phyloP scores from a whole-genome alignment of 1,284 basidiomycete genomes.

The Cryptococcus sp. region DNA sequence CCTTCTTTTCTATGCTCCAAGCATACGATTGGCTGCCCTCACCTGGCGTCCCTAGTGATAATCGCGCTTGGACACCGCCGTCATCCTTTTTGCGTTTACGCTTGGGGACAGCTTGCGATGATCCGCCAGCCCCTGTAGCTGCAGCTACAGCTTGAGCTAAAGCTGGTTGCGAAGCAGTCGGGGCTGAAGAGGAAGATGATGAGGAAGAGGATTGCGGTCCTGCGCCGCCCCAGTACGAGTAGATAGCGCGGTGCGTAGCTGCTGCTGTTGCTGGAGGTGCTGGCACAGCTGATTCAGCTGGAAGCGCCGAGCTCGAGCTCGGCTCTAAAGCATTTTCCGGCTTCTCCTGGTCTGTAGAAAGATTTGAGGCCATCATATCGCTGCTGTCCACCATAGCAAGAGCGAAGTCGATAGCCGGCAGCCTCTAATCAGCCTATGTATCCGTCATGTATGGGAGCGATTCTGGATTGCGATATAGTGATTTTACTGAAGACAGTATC shows the following conservation, averaged over 20 bases:
- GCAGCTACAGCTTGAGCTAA: background rate
- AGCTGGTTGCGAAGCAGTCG: background rate
- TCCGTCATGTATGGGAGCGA: background rate
- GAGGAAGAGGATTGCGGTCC: constrained; percentile 3
- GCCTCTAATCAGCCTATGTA: background rate
- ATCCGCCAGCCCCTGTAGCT: background rate
- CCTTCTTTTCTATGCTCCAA: constrained; percentile 10
- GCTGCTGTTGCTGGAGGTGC: background rate
- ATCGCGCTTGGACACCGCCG: constrained; percentile 9
- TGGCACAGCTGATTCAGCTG: no score
- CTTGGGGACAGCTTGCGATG: constrained; percentile 4
- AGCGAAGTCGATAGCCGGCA: background rate
- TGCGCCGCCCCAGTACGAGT: constrained; percentile 11
- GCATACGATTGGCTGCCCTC: constrained; percentile 5
- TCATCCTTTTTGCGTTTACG: constrained; percentile 14
- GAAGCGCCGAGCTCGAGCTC: no score
- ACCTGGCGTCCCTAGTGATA: background rate
- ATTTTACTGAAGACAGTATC: background rate
- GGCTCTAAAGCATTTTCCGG: no score
- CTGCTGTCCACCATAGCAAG: background rate
- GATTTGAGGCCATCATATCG: no score
- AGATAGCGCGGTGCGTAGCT: constrained; percentile 3
- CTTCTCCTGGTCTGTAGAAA: no score
- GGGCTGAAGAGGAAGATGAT: background rate
- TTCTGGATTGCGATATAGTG: background rate